These are phyloP conservation scores for Aspergillus brasiliensis DNA, from an alignment of 2,329 filamentous ascomycete species.

Conservation along the genomic window DNA sequence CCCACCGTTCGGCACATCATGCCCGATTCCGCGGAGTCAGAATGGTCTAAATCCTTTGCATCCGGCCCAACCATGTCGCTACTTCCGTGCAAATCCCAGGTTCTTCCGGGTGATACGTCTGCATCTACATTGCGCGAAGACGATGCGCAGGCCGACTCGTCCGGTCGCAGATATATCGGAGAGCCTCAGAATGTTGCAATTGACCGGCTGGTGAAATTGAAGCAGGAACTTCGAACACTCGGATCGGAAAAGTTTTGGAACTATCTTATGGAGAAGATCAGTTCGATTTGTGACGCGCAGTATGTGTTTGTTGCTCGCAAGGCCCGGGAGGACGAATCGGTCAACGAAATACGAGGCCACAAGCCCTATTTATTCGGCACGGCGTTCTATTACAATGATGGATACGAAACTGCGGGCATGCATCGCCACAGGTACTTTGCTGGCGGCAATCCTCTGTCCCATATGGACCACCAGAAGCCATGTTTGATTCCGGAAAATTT, in stretches of 20 bases:
- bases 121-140: conserved; percentile 25
- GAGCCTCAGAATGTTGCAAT: conserved; percentile 61
- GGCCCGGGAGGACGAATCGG: conserved; percentile 62
- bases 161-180: conserved; percentile 38
- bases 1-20: conserved; percentile 23
- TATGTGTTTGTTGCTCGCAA: conserved; percentile 70
- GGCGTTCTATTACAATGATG: conserved; percentile 68
- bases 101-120: conserved; percentile 26
- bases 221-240: conserved; percentile 55
- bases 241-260: conserved; percentile 65
- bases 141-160: conserved; percentile 26
- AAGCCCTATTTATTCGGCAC: conserved; percentile 66
- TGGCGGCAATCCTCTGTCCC: conserved; percentile 65
- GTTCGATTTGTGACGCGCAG: conserved; percentile 64
- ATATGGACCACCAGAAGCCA: conserved; percentile 73
- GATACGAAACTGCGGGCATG: conserved; percentile 54
- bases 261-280: conserved; percentile 64
- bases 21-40: conserved; percentile 36
- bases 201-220: conserved; percentile 62
- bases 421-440: conserved; percentile 65
- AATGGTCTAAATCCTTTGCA: conserved; percentile 31
- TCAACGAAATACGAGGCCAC: conserved; percentile 62
- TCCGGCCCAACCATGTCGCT: conserved; percentile 30
- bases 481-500: conserved; percentile 67
- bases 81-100: conserved; percentile 35